These are phyloP conservation scores for Chimonanthus praecox DNA, from an alignment of 164 flowering plant genomes.

Conservation along the genomic window DNA sequence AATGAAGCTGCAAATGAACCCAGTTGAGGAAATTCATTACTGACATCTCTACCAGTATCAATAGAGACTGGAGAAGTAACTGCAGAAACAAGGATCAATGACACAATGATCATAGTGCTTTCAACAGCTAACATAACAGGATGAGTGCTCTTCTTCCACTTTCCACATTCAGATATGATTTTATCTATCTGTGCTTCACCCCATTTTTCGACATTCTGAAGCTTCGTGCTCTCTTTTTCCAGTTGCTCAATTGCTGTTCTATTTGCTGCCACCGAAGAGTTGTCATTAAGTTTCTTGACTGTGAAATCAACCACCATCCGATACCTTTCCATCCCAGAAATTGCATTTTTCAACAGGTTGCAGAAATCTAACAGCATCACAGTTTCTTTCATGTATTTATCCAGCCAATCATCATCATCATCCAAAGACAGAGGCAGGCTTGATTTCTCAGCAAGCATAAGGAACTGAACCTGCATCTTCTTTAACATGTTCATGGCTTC, in stretches of 20 bases:
- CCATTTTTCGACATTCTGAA: not conserved
- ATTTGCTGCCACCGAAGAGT: not conserved
- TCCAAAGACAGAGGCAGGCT: constrained; percentile 6
- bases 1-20: constrained; percentile 6
- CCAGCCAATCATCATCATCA: constrained; percentile 12
- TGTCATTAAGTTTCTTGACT: constrained; percentile 1
- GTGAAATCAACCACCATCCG: constrained; percentile 13
- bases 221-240: constrained; percentile 5
- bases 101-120: constrained; percentile 9
- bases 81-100: constrained; percentile 13
- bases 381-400: constrained; percentile 20
- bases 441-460: constrained; percentile 4
- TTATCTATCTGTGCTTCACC: constrained; percentile 1
- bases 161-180: not conserved
- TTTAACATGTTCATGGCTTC: constrained; percentile 21
- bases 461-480: constrained; percentile 14
- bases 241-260: constrained; percentile 5
- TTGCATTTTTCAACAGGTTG: constrained; percentile 16
- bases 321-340: constrained; percentile 13
- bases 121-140: constrained; percentile 8
- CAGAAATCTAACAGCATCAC: constrained; percentile 20
- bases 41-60: constrained; percentile 5
- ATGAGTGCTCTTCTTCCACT: constrained; percentile 7
- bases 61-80: constrained; percentile 9
- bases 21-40: constrained; percentile 2